Evolutionary conservation across 2,329 filamentous ascomycete species (phyloP), one percentile per base, ranked within the genome.

Genomic region (Paracoccidioides lutzii): DNA sequence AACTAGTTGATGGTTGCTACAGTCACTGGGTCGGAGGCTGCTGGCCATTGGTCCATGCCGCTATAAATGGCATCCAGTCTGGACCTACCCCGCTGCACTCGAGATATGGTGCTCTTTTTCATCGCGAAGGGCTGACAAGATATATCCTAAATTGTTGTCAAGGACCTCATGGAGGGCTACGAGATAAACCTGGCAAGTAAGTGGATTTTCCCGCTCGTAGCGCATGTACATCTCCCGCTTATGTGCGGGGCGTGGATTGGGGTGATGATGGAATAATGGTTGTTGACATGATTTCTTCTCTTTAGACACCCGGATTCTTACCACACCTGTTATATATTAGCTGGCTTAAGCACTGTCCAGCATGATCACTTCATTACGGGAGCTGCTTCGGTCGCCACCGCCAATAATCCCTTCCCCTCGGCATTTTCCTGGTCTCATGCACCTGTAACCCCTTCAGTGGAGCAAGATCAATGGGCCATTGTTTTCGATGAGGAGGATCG

Each of bases 1-100:
- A 98, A 74, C 79, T 98, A 37, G 93, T 97, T 37, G 93, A 98
- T 70, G 93, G 91, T 48, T 98, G 93, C 74, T 98, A 98, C 75
- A 95, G 88, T 68, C 91, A 96, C 72, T 98, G 93, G 93, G 86
- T 95, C 38, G 93, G 93, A 55, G 87, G 87, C 55, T 97, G 90
- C 74, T 98, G 90, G 88, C 85, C 91, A 48, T 73, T 98, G 61
- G 77, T 97, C 62, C 87, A 96, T 74, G 88, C 88, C 56, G 84
- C 84, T 55, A 73, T 93, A 57, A 79, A 80, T 61, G 81, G 79
- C 33, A 75, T 76, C 55, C 71, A 69, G 54, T 59, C 62, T 53
- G 60, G 62, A 45, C 53, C 62, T 35, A 59, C 59, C 28, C 59
- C 60, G 46, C 58, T 62, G 5, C 58, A 63, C 12, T 58, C 61